These are phyloP conservation scores for Tylopilus sp. DNA, from an alignment of 1,284 basidiomycete genomes.

Conservation along the genomic window DNA sequence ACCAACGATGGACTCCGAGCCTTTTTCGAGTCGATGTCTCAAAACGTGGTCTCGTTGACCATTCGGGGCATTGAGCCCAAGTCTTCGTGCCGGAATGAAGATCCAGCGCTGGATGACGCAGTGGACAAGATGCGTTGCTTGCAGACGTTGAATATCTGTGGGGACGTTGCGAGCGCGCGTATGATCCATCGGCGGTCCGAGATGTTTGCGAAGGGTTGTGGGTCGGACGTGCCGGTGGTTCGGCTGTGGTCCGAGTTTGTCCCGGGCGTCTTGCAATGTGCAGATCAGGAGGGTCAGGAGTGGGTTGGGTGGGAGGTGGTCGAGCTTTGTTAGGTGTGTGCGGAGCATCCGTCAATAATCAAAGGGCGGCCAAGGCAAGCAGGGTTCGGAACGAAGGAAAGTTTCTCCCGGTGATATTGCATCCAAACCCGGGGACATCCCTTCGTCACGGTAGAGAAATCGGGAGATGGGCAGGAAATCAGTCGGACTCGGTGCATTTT, in stretches of 20 bases:
- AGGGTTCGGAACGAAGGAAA: no score
- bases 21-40: conserved; percentile 18
- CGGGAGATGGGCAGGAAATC: no score
- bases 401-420: no score
- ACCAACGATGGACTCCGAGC: conserved; percentile 22
- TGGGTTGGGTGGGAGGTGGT: conserved; percentile 24
- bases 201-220: conserved; percentile 11
- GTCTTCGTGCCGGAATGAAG: conserved; percentile 19
- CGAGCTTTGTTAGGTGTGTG: no score
- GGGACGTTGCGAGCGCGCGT: conserved; percentile 29
- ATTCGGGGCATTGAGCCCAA: conserved; percentile 19
- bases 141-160: conserved; percentile 19
- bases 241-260: conserved; percentile 22
- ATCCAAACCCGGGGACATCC: no score
- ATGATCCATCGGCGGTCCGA: conserved; percentile 25
- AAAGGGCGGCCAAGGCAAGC: no score
- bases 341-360: no score
- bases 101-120: conserved; percentile 20
- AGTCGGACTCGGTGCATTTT: no score
- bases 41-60: conserved; percentile 14
- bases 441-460: no score
- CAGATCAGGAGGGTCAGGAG: no score
- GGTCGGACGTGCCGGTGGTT: conserved; percentile 18
- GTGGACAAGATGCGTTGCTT: conserved; percentile 21
- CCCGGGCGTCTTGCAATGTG: conserved; percentile 22